A percentile compares a stretch with the other conserved stretches of the same genome.
Evolutionary conservation across 2,329 filamentous ascomycete genomes (phyloP).

Genomic region (Talaromyces sp.): DNA sequence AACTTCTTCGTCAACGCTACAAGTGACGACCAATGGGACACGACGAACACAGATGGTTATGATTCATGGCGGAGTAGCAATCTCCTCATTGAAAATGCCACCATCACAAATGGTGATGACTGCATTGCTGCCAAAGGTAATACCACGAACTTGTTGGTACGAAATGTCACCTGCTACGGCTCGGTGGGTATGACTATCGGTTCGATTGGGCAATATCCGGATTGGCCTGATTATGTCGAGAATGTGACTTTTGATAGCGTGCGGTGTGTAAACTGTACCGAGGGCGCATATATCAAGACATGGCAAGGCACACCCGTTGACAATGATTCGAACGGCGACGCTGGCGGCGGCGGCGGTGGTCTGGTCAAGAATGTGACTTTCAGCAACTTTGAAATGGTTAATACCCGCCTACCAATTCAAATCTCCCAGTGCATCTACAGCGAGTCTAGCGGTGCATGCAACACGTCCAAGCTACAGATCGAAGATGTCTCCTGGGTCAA

Average conservation of each 20-base stretch:
- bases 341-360: slow-evolving; percentile 28
- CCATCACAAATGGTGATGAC: slow-evolving; percentile 37
- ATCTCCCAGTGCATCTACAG: slow-evolving; percentile 31
- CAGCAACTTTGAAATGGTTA: slow-evolving; percentile 27
- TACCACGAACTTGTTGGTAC: slow-evolving; percentile 41
- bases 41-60: slow-evolving; percentile 53
- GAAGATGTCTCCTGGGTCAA: slow-evolving; percentile 52
- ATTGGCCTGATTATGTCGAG: slow-evolving; percentile 37
- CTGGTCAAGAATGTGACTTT: slow-evolving; percentile 27
- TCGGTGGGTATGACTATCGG: slow-evolving; percentile 42
- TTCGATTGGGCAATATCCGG: slow-evolving; percentile 42
- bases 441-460: slow-evolving; percentile 13
- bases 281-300: slow-evolving; percentile 30
- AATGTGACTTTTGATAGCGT: slow-evolving; percentile 41
- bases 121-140: slow-evolving; percentile 45
- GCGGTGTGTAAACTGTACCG: slow-evolving; percentile 22
- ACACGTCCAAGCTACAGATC: slow-evolving; percentile 39
- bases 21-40: slow-evolving; percentile 46
- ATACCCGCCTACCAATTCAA: slow-evolving; percentile 28
- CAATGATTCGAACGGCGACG: slow-evolving; percentile 26
- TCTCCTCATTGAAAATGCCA: slow-evolving; percentile 49
- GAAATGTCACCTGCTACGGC: slow-evolving; percentile 41
- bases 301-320: slow-evolving; percentile 26
- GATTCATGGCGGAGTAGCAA: slow-evolving; percentile 54
- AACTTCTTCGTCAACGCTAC: slow-evolving; percentile 55